Percentiles rank a stretch among this genome's conserved stretches.
phyloP scores from a whole-genome alignment of 2,329 filamentous ascomycete species.

The Calonectria multiphialidica region DNA sequence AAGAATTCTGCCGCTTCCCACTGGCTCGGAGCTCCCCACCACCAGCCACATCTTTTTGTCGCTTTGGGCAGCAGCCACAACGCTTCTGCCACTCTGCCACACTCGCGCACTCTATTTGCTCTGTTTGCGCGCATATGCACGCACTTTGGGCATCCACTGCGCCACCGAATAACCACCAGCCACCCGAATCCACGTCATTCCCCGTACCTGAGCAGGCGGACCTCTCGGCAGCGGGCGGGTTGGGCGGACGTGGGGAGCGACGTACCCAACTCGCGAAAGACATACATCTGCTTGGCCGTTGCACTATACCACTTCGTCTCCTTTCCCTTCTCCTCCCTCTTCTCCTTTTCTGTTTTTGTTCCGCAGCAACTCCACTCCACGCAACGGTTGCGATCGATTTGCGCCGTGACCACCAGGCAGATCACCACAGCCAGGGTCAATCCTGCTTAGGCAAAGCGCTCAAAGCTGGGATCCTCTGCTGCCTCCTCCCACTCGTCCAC shows the following conservation, averaged over 20 bases:
- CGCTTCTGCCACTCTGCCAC: not conserved
- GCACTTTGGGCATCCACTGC: slow-evolving; percentile 31
- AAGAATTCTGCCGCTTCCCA: slow-evolving; percentile 13
- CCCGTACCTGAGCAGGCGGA: slow-evolving; percentile 10
- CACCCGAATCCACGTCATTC: slow-evolving; percentile 45
- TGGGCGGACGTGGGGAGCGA: slow-evolving; percentile 23
- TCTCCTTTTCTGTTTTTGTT: not conserved
- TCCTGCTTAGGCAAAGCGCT: slow-evolving; percentile 19
- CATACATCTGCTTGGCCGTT: slow-evolving; percentile 8
- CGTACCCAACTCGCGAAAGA: slow-evolving; percentile 23
- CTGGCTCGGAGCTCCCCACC: not conserved
- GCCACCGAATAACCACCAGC: slow-evolving; percentile 38
- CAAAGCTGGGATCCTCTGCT: not conserved
- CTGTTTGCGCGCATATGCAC: slow-evolving; percentile 15
- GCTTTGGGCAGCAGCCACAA: not conserved
- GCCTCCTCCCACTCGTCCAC: slow-evolving; percentile 7
- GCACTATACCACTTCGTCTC: not conserved
- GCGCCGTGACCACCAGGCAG: not conserved
- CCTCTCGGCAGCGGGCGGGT: slow-evolving; percentile 18
- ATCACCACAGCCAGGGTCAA: not conserved
- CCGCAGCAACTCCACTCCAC: not conserved
- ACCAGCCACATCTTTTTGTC: slow-evolving; percentile 27
- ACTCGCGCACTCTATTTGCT: slow-evolving; percentile 13
- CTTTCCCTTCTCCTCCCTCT: not conserved
- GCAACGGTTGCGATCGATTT: slow-evolving; percentile 1